Base-by-base conservation (phyloP, 2,329 filamentous ascomycete species). In the Neofusicoccum sp. region DNA sequence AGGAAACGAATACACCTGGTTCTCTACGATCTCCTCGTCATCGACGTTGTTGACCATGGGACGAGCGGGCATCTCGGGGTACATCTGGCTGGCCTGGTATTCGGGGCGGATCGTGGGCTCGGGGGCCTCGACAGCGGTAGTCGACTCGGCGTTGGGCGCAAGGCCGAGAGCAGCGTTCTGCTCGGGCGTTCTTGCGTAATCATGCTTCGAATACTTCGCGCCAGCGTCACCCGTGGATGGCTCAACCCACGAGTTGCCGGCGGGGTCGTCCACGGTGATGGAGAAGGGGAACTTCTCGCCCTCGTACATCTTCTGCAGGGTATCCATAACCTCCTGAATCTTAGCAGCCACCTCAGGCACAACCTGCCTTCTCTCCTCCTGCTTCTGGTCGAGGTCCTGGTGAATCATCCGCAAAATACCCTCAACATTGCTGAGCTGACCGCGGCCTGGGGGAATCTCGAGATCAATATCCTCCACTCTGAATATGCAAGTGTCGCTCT, bases 181-280 rank as follows among this genome's bases (percentile, higher is more conserved):
- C 70, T 91, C 90, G 1, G 87, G 78, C 1, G 89, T 93, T 62
- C 95, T 87, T 58, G 86, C 76, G 72, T 95, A 99, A 70, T 97
- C 91, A 63, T 86, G 84, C 74, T 93, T 91, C 65, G 86, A 86
- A 86, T 93, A 97, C 77, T 97, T 97, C 67, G 90, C 89, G n/a
- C 91, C 89, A 64, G 86, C 88, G 63, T 87, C 84, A 30, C 76
- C 69, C 63, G 90, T 85, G 65, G 92, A 89, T 12, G 95, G 95
- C 49, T 96, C 89, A 69, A 99, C 96, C 83, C 93, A 98, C 2
- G 92, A 96, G 81, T 99, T 99, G 59, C 95, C 95, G 0, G 93
- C 90, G 2, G 91, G 89, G 73, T 99, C 95, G 72, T 99, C 92
- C 49, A 97, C 81, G 41, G 86, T 89, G 51, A 99, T 78, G 54